Percentiles rank a stretch among this genome's conserved stretches.
phyloP scores from a whole-genome alignment of 495 filamentous ascomycete species.

The Penicillium macrosclerotiorum region DNA sequence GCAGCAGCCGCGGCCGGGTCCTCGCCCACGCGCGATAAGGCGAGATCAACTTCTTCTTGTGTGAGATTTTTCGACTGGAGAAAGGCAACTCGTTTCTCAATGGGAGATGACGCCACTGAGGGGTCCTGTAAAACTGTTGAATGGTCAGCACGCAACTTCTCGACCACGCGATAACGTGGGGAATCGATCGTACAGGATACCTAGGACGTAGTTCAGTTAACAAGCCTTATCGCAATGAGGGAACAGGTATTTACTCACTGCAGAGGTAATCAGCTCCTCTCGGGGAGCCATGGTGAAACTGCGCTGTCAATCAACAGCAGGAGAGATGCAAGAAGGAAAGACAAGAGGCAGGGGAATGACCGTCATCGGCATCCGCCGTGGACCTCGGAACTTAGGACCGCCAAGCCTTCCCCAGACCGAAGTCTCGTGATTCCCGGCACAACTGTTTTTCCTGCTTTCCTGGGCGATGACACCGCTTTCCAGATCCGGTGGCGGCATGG shows the following conservation, averaged over 20 bases:
- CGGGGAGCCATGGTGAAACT: conserved; percentile 61
- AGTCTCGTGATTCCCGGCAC: conserved; percentile 35
- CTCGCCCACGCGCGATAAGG: conserved; percentile 71
- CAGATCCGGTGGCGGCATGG: conserved; percentile 19
- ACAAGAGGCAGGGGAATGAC: conserved; percentile 15
- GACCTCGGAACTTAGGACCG: conserved; percentile 43
- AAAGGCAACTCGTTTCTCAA: conserved; percentile 90
- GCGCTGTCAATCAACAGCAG: conserved; percentile 12
- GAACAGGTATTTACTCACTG: conserved; percentile 50
- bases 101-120: conserved; percentile 80
- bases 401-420: conserved; percentile 39
- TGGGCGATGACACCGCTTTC: conserved; percentile 44
- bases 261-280: conserved; percentile 82
- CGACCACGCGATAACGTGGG: conserved; percentile 7
- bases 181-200: conserved; percentile 37
- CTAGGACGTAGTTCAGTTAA: conserved; percentile 24
- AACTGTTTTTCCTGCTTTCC: conserved; percentile 13
- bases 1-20: conserved; percentile 42
- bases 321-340: conserved; percentile 13
- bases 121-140: conserved; percentile 85
- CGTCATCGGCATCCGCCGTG: conserved; percentile 29
- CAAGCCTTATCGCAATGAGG: conserved; percentile 4
- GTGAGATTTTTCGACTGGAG: conserved; percentile 96
- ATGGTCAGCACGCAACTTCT: conserved; percentile 19
- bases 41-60: conserved; percentile 86